A percentile compares a stretch with the other conserved stretches of the same genome.
Evolutionary conservation across 352 stramenopile genomes (phyloP).

Genomic region (Pythium biforme): DNA sequence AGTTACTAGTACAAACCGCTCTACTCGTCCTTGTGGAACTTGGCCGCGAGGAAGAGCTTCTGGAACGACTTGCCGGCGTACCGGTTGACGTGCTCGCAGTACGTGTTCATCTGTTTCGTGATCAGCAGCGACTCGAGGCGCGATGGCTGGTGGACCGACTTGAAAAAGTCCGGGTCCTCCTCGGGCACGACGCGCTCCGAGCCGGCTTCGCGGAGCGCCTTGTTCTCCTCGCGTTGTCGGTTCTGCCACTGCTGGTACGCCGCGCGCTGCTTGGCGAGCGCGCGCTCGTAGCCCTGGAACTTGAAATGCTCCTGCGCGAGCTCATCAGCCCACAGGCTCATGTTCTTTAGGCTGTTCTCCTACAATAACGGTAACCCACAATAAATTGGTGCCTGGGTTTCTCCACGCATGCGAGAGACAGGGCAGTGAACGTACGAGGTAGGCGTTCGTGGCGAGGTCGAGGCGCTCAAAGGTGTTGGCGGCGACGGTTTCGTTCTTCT

Average conservation of each 20-base stretch:
- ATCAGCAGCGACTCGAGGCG: slow-evolving; percentile 87
- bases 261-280: slow-evolving; percentile 80
- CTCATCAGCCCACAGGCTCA: slow-evolving; percentile 97
- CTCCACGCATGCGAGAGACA: neutral
- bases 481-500: slow-evolving; percentile 55
- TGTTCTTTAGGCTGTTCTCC: slow-evolving; percentile 98
- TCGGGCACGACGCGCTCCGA: slow-evolving; percentile 69
- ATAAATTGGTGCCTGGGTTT: no score
- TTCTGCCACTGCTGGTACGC: slow-evolving; percentile 86
- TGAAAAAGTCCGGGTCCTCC: slow-evolving; percentile 85
- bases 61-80: slow-evolving; percentile 90
- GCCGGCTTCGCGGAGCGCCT: slow-evolving; percentile 73
- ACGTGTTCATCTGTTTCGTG: slow-evolving; percentile 92
- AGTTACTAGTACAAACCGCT: slow-evolving; percentile 22
- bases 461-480: slow-evolving; percentile 93
- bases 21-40: slow-evolving; percentile 85
- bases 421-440: slow-evolving; percentile 46
- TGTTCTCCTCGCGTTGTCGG: slow-evolving; percentile 89
- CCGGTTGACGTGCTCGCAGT: slow-evolving; percentile 91
- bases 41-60: slow-evolving; percentile 89
- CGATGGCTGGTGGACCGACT: slow-evolving; percentile 85
- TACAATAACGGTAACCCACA: slow-evolving; percentile 11
- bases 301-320: slow-evolving; percentile 95
- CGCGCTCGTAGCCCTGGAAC: slow-evolving; percentile 89
- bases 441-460: slow-evolving; percentile 95